phyloP scores from a whole-genome alignment of 352 stramenopile genomes.

The Sclerospora graminicola region DNA sequence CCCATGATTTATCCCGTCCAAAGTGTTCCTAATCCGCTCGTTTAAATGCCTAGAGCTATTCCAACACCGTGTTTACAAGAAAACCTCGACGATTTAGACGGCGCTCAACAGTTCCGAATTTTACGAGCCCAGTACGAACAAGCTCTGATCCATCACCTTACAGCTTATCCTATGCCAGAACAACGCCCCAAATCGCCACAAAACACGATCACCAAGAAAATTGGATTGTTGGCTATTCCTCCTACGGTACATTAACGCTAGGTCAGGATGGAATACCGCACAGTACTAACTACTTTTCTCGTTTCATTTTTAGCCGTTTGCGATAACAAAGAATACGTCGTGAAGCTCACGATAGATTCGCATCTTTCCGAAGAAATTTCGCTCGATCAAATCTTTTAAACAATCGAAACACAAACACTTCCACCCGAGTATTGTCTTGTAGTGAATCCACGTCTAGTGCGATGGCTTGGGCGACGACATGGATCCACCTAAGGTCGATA shows the following conservation, averaged over 20 bases:
- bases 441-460: constrained; percentile 4
- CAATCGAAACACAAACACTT: no score
- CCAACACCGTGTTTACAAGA: constrained; percentile 45
- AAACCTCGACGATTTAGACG: constrained; percentile 27
- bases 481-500: constrained; percentile 49
- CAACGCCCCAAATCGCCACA: no score
- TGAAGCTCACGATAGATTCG: constrained; percentile 65
- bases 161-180: not conserved
- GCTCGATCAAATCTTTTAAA: not conserved
- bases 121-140: constrained; percentile 40
- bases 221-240: constrained; percentile 64
- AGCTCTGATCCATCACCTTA: constrained; percentile 27
- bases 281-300: no score
- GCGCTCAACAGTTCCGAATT: constrained; percentile 14
- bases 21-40: not conserved
- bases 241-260: constrained; percentile 37
- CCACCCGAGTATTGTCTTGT: not conserved
- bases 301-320: no score
- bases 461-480: constrained; percentile 31
- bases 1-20: not conserved
- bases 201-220: constrained; percentile 40
- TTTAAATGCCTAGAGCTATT: constrained; percentile 26
- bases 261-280: no score
- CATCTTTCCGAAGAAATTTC: constrained; percentile 9
- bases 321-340: constrained; percentile 78